Evolutionary conservation across 2,329 filamentous ascomycete species (phyloP).

Genomic region (Aureobasidium sp.): DNA sequence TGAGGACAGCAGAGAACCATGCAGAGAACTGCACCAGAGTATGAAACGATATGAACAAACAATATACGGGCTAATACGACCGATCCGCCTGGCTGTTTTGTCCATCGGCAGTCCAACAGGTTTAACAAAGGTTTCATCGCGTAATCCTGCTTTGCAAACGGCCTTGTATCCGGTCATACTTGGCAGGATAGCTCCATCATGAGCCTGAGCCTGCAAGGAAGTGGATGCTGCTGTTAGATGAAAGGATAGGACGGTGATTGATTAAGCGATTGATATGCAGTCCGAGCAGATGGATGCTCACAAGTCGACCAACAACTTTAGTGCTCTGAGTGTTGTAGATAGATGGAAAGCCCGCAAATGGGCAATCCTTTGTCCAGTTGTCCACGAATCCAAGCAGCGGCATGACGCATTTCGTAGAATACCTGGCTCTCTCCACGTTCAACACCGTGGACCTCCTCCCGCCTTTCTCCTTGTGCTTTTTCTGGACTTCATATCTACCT

Average conservation of each 20-base stretch:
- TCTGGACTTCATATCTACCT: conserved; percentile 1
- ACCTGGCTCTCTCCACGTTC: conserved; percentile 7
- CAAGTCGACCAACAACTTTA: not conserved
- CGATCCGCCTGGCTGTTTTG: not conserved
- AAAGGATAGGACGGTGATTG: not conserved
- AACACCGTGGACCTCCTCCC: conserved; percentile 8
- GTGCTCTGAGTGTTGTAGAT: not conserved
- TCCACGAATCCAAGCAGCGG: conserved; percentile 11
- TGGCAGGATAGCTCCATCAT: not conserved
- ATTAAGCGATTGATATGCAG: not conserved
- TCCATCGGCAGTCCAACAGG: not conserved
- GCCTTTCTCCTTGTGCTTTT: conserved; percentile 10
- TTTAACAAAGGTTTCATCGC: conserved; percentile 10
- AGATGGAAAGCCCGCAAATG: conserved; percentile 7
- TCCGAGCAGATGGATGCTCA: not conserved
- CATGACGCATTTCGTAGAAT: not conserved
- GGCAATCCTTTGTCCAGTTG: conserved; percentile 7
- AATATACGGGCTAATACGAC: not conserved
- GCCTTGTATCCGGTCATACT: conserved; percentile 1
- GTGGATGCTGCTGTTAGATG: not conserved
- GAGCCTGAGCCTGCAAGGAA: not conserved
- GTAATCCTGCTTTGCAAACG: conserved; percentile 9
- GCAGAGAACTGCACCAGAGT: not conserved
- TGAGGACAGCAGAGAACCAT: not conserved
- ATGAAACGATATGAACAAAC: not conserved